Base-by-base conservation (phyloP, 495 filamentous ascomycete species). In the Aspergillus steynii region DNA sequence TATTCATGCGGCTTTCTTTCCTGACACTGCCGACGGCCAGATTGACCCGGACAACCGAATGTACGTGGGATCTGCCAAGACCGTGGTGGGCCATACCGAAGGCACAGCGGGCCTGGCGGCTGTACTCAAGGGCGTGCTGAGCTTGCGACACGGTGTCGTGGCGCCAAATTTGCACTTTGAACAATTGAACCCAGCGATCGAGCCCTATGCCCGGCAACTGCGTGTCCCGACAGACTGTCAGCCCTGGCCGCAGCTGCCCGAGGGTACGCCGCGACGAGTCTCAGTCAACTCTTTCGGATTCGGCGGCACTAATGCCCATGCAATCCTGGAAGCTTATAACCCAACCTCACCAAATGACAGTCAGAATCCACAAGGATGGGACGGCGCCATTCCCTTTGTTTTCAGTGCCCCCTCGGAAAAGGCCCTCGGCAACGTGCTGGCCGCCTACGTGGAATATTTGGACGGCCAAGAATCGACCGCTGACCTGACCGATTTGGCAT, bases 241-340 rank as follows among this genome's bases (percentile, higher is more conserved):
- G 5, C 53, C 53, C 53, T 55, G 53, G 53, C 53, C 53, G 10
- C 10, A 12, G 1, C 25, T 56, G 12, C 10, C 31, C 4, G 25
- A 32, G 10, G 80, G 77, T 2, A 65, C 72, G 7, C 77, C 79
- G 0, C 80, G 78, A 20, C 75, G 86, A 15, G 83, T 74, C 0
- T 85, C 82, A 61, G 78, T 90, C n/a, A 89, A 89, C 65, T 81
- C 76, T 1, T 88, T 86, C 56, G 86, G 86, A 81, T 85, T 68
- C 20, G 86, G 86, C 14, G 86, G 86, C 32, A 75, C 78, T 29
- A 88, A 88, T 63, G 75, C 82, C 4, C 85, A 88, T 56, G 82
- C 74, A 14, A 86, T 89, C 47, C 5, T 88, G 3, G 84, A 88
- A 27, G 34, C 42, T 14, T 60, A 65, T 59, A 55, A 25, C 32